Percentiles rank a stretch among this genome's conserved stretches.
Conservation (phyloP, 129 eudicot species). For the Saussurea involucrata region DNA sequence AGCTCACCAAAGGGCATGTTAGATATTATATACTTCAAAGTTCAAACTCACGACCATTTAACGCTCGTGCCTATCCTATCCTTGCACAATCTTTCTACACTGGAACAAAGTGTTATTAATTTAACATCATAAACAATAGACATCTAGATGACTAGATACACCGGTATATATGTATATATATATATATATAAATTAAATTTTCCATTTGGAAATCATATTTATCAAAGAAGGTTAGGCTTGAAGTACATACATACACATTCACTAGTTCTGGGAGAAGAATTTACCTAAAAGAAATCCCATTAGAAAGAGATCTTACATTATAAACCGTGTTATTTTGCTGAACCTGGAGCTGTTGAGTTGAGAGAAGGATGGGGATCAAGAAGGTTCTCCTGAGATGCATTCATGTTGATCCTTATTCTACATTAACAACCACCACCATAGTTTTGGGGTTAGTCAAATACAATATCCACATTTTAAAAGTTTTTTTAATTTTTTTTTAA, state of each 20-base stretch:
- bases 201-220: background rate
- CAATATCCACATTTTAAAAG: background rate
- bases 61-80: background rate
- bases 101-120: background rate
- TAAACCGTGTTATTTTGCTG: slow-evolving; percentile 24
- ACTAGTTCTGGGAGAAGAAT: slow-evolving; percentile 7
- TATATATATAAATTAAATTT: background rate
- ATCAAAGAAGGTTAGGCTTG: background rate
- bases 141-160: background rate
- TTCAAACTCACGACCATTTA: background rate
- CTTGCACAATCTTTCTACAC: background rate
- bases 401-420: slow-evolving; percentile 96
- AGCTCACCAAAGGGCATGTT: background rate
- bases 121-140: background rate
- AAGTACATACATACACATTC: slow-evolving; percentile 1
- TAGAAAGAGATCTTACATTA: slow-evolving; percentile 13
- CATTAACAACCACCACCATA: slow-evolving; percentile 10
- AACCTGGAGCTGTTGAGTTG: slow-evolving; percentile 20
- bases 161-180: background rate
- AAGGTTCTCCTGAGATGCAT: slow-evolving; percentile 70
- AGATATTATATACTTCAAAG: background rate
- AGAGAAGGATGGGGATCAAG: slow-evolving; percentile 38
- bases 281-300: slow-evolving; percentile 13
- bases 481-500: background rate
- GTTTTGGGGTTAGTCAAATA: background rate